Percentiles rank a stretch among this genome's conserved stretches.
phyloP scores from a whole-genome alignment of 1,284 basidiomycete species.

The Rhodofomes roseus region DNA sequence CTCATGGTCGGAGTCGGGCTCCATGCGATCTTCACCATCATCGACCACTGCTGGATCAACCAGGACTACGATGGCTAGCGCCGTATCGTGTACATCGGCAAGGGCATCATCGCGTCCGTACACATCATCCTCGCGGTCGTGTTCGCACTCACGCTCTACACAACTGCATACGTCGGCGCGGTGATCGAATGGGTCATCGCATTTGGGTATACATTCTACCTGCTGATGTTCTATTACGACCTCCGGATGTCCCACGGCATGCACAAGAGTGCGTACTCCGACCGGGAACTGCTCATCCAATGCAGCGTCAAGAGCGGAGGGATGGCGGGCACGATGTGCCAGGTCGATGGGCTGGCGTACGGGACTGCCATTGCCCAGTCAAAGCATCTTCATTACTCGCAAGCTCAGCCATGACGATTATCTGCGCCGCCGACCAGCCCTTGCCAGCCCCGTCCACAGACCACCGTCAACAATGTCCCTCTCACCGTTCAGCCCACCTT shows the following conservation, averaged over 20 bases:
- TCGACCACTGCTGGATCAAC: conserved; percentile 70
- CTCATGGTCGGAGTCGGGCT: conserved; percentile 56
- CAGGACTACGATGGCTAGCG: conserved; percentile 45
- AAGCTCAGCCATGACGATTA: no score
- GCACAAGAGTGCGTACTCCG: conserved; percentile 28
- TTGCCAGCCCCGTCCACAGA: no score
- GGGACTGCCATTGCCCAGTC: not conserved
- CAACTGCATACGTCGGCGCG: conserved; percentile 45
- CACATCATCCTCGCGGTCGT: conserved; percentile 59
- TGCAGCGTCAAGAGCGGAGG: conserved; percentile 11
- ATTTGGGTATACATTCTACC: conserved; percentile 68
- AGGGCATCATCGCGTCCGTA: conserved; percentile 52
- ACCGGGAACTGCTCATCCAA: conserved; percentile 13
- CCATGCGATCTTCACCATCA: conserved; percentile 66
- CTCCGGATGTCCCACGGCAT: conserved; percentile 51
- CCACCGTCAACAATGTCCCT: conserved; percentile 7
- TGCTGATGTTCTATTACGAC: conserved; percentile 66
- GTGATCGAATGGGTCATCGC: conserved; percentile 71
- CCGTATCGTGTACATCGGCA: conserved; percentile 53
- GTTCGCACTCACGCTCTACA: conserved; percentile 52
- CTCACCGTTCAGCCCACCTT: conserved; percentile 7
- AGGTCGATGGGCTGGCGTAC: conserved; percentile 8
- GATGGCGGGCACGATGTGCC: conserved; percentile 8
- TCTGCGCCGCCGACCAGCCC: no score
- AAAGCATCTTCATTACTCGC: no score